Base-by-base conservation (phyloP, 345 rosid species). In the Syzygium aqueum region DNA sequence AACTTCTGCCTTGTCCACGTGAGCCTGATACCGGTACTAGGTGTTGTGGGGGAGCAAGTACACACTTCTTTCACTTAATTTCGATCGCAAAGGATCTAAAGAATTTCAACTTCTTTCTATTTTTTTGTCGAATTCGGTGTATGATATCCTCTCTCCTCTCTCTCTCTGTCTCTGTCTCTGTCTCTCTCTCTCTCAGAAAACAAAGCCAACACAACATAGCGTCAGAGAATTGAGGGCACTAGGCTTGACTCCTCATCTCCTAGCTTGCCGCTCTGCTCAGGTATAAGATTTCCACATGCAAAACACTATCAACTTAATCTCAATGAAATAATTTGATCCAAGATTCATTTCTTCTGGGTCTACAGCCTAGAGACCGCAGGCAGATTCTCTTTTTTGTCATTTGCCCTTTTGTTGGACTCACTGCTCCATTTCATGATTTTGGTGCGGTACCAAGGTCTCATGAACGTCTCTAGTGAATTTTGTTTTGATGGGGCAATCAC, bases 31-130 rank as follows among this genome's bases (percentile, higher is more conserved):
- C 99, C 99, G 33, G 98, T 97, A 86, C 90, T 97, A 83, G 96
- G 96, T 86, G 98, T 96, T 86, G 99, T 97, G 90, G 99, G 99
- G 77, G 99, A 97, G 91, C 99, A 96, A 94, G 99, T 97, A 92
- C 53, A 87, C 61, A 86, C 63, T 84, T 86, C 61, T 88, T 52
- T 51, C n/a, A 87, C 65, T 84, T 52, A 40, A 77, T 51, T 19
- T 53, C 30, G 57, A 84, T 77, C 77, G 19, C 40, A 43, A 51
- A 33, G 28, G 23, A 49, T 63, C 11, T 85, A n/a, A 56, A 84
- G 43, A 73, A 73, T 73, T 73, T 73, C 82, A 37, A 1, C 7
- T 1, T 73, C 49, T 21, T 67, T 67, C 43, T 67, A 67, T 37
- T 37, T 37, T 37, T 37, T 19, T 37, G 14, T 37, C 37, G 43